Conservation (phyloP, 768 basidiomycete species). For the Boletus tomentosulus region DNA sequence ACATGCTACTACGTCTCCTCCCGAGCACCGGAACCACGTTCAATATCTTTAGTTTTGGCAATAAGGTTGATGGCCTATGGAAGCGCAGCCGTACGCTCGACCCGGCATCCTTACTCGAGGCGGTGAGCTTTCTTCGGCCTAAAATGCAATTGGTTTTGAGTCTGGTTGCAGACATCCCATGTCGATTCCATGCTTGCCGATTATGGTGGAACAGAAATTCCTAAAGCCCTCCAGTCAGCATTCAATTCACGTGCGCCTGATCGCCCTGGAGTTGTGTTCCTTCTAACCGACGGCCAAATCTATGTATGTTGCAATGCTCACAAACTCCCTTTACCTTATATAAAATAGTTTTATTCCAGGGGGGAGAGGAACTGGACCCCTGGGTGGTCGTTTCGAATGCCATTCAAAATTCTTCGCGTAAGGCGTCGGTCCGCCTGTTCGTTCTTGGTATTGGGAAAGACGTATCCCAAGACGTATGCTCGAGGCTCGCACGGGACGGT, state of each 20-base stretch:
- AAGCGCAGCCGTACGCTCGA: conserved; percentile 30
- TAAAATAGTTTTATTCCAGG: conserved; percentile 1
- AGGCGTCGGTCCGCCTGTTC: conserved; percentile 46
- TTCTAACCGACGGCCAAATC: conserved; percentile 58
- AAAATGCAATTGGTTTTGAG: conserved; percentile 5
- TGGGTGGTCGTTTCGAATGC: conserved; percentile 26
- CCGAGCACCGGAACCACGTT: conserved; percentile 41
- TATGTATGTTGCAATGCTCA: conserved; percentile 6
- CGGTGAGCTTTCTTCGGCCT: conserved; percentile 27
- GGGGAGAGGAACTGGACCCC: conserved; percentile 13
- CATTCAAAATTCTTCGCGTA: conserved; percentile 26
- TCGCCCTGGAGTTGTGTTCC: conserved; percentile 47
- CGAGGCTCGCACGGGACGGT: conserved; percentile 51
- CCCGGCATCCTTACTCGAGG: conserved; percentile 28
- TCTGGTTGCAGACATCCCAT: conserved; percentile 33
- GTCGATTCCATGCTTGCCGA: conserved; percentile 40
- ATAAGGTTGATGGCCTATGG: conserved; percentile 32
- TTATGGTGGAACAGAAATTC: conserved; percentile 51
- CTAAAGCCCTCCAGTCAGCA: conserved; percentile 36
- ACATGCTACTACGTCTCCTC: conserved; percentile 46
- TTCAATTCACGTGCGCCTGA: conserved; percentile 32
- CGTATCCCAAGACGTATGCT: conserved; percentile 49
- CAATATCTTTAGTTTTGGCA: conserved; percentile 59
- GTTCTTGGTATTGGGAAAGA: conserved; percentile 52
- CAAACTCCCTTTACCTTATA: neutral